phyloP scores from a whole-genome alignment of 192 early-diverging fungal species.

The Dissophora globulifera region DNA sequence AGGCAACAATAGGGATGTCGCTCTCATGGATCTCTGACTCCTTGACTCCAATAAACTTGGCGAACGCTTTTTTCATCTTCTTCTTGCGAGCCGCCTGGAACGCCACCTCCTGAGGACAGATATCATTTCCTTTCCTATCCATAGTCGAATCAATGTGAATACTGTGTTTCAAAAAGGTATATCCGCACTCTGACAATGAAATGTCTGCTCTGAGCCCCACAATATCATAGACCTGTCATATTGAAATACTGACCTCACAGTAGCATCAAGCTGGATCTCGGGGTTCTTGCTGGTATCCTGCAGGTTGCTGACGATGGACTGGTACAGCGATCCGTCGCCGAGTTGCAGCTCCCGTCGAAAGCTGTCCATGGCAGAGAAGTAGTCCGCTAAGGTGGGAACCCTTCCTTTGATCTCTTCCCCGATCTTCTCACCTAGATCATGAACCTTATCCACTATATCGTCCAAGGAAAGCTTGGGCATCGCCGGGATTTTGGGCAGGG shows the following conservation, averaged over 20 bases:
- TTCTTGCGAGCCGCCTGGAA: conserved; percentile 61
- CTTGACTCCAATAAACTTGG: conserved; percentile 78
- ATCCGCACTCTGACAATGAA: too few relatives aligned
- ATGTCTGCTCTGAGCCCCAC: neutral
- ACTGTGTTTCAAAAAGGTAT: too few relatives aligned
- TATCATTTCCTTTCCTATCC: conserved; percentile 48
- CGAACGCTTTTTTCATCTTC: conserved; percentile 71
- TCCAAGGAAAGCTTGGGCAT: conserved; percentile 25
- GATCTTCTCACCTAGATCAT: conserved; percentile 34
- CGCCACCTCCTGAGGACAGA: conserved; percentile 58
- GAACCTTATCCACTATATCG: conserved; percentile 41
- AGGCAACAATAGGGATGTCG: conserved; percentile 77
- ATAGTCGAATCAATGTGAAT: too few relatives aligned
- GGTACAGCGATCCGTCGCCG: conserved; percentile 50
- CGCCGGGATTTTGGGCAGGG: conserved; percentile 35
- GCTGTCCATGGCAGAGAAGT: conserved; percentile 35
- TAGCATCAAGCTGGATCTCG: conserved; percentile 56
- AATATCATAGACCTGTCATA: neutral
- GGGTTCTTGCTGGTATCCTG: conserved; percentile 51
- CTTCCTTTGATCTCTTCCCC: conserved; percentile 49
- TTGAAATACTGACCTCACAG: conserved; percentile 35
- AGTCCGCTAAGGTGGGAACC: conserved; percentile 44
- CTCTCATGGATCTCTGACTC: conserved; percentile 68
- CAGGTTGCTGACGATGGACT: conserved; percentile 43
- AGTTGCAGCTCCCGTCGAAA: conserved; percentile 42